A percentile compares a stretch with the other conserved stretches of the same genome.
Conservation (phyloP, 768 basidiomycete species). For the Hypholoma sublateritium region DNA sequence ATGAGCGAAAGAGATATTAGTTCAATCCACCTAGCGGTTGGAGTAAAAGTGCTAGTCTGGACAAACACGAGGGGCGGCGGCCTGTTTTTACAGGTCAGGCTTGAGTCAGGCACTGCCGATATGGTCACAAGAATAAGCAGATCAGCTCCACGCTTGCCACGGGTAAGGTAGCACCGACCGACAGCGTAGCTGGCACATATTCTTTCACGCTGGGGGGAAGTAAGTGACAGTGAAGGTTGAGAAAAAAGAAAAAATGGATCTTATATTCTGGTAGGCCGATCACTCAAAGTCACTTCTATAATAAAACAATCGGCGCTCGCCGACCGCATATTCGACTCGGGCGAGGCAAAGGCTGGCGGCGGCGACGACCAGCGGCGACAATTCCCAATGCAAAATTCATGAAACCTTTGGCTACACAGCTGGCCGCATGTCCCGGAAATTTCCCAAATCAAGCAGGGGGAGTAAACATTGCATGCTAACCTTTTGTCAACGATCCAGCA, state of each 20-base stretch:
- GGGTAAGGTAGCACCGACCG: constrained; percentile 5
- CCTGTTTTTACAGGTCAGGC: constrained; percentile 1
- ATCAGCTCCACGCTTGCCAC: constrained; percentile 6
- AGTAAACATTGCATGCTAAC: no score
- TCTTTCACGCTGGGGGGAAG: constrained; percentile 2
- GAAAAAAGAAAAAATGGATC: not conserved
- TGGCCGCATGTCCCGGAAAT: no score
- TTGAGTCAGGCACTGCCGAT: not conserved
- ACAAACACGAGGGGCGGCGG: constrained; percentile 4
- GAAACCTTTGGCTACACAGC: no score
- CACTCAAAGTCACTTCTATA: not conserved
- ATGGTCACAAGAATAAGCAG: constrained; percentile 1
- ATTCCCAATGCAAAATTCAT: no score
- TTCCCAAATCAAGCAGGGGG: no score
- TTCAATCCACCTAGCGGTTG: not conserved
- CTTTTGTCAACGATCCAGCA: no score
- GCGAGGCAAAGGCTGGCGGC: no score
- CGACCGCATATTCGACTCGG: no score
- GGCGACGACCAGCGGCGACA: no score
- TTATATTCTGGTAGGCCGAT: not conserved
- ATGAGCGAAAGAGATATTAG: not conserved
- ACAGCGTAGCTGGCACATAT: not conserved
- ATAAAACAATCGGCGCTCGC: no score
- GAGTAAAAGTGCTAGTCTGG: not conserved
- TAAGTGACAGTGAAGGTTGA: not conserved